These are phyloP conservation scores for Citrus trifoliata DNA, from an alignment of 345 rosid genomes.

Conservation along the genomic window DNA sequence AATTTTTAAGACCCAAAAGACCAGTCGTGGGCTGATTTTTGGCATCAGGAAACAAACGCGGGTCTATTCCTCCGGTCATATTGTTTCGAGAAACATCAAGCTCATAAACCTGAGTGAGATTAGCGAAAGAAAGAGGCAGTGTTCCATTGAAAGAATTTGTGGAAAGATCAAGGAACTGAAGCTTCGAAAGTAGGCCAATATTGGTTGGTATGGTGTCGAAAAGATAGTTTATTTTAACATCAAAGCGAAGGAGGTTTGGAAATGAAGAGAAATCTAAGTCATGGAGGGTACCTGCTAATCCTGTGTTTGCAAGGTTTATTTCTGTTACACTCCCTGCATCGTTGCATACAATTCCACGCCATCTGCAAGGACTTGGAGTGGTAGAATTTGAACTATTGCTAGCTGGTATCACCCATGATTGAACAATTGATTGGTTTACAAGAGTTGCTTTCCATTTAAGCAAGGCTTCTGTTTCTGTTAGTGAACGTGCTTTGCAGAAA, in stretches of 20 bases:
- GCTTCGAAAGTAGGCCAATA: slow-evolving; percentile 23
- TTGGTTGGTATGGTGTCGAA: slow-evolving; percentile 21
- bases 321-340: slow-evolving; percentile 10
- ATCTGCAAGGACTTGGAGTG: neutral
- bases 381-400: neutral
- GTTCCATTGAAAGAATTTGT: slow-evolving; percentile 16
- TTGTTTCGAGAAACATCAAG: slow-evolving; percentile 26
- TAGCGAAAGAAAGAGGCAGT: slow-evolving; percentile 23
- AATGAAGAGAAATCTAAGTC: slow-evolving; percentile 20
- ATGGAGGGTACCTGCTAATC: slow-evolving; percentile 25
- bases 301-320: slow-evolving; percentile 13
- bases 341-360: neutral
- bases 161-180: slow-evolving; percentile 22
- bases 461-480: slow-evolving; percentile 18
- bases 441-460: slow-evolving; percentile 13
- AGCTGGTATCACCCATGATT: slow-evolving; percentile 12
- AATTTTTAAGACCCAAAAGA: neutral
- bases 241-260: slow-evolving; percentile 19
- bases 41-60: slow-evolving; percentile 7
- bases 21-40: neutral
- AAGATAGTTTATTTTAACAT: slow-evolving; percentile 17
- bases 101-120: slow-evolving; percentile 27
- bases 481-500: neutral
- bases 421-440: slow-evolving; percentile 7
- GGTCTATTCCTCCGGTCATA: neutral